A percentile compares a stretch with the other conserved stretches of the same genome.
Conservation (phyloP, 2,329 filamentous ascomycete species). For the Colletotrichum plurivorum region DNA sequence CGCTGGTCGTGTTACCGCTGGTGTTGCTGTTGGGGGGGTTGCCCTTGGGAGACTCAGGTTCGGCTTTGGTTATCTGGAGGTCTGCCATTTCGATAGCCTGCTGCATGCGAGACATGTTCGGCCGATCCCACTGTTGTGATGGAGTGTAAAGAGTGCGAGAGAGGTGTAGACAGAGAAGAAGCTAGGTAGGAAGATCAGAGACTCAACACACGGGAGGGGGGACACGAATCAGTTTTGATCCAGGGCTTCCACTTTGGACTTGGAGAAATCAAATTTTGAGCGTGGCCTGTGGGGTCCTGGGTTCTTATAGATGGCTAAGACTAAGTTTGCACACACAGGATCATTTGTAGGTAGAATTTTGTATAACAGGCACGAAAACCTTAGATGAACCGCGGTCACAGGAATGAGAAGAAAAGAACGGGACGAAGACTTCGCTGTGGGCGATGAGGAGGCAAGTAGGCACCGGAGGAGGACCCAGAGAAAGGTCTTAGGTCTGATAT, state of each 20-base stretch:
- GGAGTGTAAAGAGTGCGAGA: not conserved
- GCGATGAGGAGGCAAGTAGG: constrained; percentile 14
- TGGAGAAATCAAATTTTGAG: too few relatives aligned
- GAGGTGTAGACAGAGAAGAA: not conserved
- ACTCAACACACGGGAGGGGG: too few relatives aligned
- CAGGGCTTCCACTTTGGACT: too few relatives aligned
- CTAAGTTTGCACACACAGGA: too few relatives aligned
- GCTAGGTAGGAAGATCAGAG: too few relatives aligned
- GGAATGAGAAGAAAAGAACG: not conserved
- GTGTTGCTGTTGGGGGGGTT: not conserved
- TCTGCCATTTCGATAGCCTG: constrained; percentile 53
- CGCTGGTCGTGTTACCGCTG: not conserved
- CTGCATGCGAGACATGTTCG: constrained; percentile 44
- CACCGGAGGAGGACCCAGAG: constrained; percentile 26
- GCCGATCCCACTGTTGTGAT: constrained; percentile 46
- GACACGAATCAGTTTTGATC: too few relatives aligned
- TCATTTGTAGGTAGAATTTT: too few relatives aligned
- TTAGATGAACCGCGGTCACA: constrained; percentile 7
- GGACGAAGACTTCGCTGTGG: constrained; percentile 22
- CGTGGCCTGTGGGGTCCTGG: too few relatives aligned
- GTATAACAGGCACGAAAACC: not conserved
- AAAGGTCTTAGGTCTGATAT: not conserved
- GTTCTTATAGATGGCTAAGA: too few relatives aligned
- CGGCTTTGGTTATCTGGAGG: constrained; percentile 53
- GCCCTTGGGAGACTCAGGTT: constrained; percentile 48